Conservation (phyloP, 2,329 filamentous ascomycete genomes). For the Elsinoe australis region DNA sequence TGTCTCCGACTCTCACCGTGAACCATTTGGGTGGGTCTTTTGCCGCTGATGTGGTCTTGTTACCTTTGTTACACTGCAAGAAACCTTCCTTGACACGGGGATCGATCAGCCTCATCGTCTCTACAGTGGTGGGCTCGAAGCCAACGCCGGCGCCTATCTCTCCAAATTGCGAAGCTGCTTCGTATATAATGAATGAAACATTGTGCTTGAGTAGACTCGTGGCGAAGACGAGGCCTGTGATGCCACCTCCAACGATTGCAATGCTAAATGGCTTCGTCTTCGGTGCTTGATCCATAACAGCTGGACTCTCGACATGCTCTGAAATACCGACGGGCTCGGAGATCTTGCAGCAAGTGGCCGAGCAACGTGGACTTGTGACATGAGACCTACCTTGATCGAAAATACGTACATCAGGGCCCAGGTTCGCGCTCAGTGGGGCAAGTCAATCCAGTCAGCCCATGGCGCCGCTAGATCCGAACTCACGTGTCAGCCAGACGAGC, state of each 20-base stretch:
- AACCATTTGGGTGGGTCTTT: conserved; percentile 40
- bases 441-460: no score
- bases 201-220: conserved; percentile 41
- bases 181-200: conserved; percentile 48
- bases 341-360: no score
- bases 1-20: no score
- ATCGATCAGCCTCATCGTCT: conserved; percentile 48
- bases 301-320: no score
- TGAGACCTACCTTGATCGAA: no score
- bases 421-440: no score
- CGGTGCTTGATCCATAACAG: no score
- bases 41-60: conserved; percentile 32
- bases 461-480: no score
- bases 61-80: conserved; percentile 35
- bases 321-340: no score
- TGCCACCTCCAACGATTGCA: conserved; percentile 54
- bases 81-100: conserved; percentile 40
- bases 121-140: conserved; percentile 48
- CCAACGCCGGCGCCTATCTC: conserved; percentile 54
- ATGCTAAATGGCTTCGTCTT: conserved; percentile 23
- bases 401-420: no score
- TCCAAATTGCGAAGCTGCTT: conserved; percentile 47
- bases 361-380: no score
- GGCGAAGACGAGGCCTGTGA: conserved; percentile 49
- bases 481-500: no score